phyloP scores from a whole-genome alignment of 768 basidiomycete species.

The Suillus variegatus region DNA sequence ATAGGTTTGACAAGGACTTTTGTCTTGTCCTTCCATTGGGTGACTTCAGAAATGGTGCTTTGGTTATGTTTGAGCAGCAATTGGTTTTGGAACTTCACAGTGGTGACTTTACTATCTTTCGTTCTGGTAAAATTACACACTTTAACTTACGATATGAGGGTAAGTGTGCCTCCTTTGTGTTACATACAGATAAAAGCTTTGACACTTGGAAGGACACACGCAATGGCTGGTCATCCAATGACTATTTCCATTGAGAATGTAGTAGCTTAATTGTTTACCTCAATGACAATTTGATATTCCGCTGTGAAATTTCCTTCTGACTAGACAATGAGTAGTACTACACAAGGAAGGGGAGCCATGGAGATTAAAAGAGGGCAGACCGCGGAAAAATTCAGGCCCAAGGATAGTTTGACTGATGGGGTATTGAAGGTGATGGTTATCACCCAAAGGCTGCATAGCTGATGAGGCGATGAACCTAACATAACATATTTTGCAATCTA shows the following conservation, averaged over 20 bases:
- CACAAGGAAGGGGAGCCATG: too few species aligned
- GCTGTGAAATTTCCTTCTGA: too few species aligned
- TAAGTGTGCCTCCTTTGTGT: conserved; percentile 8
- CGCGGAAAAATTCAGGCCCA: too few species aligned
- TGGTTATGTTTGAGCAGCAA: conserved; percentile 9
- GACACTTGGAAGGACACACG: conserved; percentile 1
- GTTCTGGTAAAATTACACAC: conserved; percentile 3
- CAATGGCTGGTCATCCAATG: conserved; percentile 5
- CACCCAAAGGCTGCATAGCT: too few species aligned
- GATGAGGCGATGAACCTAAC: not conserved
- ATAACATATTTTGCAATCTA: not conserved
- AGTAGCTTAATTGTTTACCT: too few species aligned
- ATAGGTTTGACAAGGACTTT: conserved; percentile 6
- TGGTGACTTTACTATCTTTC: conserved; percentile 11
- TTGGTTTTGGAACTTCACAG: conserved; percentile 6
- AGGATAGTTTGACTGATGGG: too few species aligned
- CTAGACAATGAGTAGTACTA: too few species aligned
- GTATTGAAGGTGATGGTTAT: too few species aligned
- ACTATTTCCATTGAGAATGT: not conserved
- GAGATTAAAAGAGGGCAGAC: too few species aligned
- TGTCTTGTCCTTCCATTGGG: conserved; percentile 1
- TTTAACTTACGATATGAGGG: conserved; percentile 11
- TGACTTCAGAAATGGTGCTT: conserved; percentile 4
- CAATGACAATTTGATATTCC: too few species aligned
- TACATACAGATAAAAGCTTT: conserved; percentile 10